Evolutionary conservation across 1,284 basidiomycete genomes (phyloP), one percentile per base, ranked within the genome.

Genomic region (Lentinus polychrous): DNA sequence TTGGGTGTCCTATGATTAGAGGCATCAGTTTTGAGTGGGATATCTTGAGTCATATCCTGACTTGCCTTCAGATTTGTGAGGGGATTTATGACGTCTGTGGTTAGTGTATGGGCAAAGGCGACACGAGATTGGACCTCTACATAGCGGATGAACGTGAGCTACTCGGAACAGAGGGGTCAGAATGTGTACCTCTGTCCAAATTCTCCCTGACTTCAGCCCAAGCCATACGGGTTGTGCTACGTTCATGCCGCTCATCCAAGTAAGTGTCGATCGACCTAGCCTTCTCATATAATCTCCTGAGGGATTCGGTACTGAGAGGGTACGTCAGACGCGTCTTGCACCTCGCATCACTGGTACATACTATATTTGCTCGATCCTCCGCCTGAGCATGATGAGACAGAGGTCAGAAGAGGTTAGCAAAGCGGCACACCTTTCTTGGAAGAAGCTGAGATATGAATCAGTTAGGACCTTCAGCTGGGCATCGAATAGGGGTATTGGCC

Each of bases 171-270:
- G 10, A 17, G n/a, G n/a, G n/a, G 32, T 15, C 27, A 10, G 44
- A n/a, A 39, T 14, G 59, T 72, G 46, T 50, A 83, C 86, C 86
- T 74, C 86, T 72, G 60, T 91, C 87, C 22, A 91, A 70, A 59
- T 86, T 91, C 58, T 94, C 91, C 44, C 87, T 74, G 11, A 93
- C 77, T 64, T 94, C 91, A 12, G 67, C 66, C 91, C 91, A 94
- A 14, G 81, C 89, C 50, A 72, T 72, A 49, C 90, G 74, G 5
- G 63, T 71, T 1, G 83, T 82, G 49, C 69, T 79, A 32, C 76
- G 63, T 43, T 87, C 81, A 41, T 68, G 67, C 50, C 77, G 52
- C 61, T 83, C 79, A 58, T 86, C 83, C 32, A 85, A 65, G 51
- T 72, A 78, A 27, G 66, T 63, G 64, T 94, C 91, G 32, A 81